A percentile compares a stretch with the other conserved stretches of the same genome.
Evolutionary conservation across 345 rosid genomes (phyloP).

Genomic region (Heritiera littoralis): DNA sequence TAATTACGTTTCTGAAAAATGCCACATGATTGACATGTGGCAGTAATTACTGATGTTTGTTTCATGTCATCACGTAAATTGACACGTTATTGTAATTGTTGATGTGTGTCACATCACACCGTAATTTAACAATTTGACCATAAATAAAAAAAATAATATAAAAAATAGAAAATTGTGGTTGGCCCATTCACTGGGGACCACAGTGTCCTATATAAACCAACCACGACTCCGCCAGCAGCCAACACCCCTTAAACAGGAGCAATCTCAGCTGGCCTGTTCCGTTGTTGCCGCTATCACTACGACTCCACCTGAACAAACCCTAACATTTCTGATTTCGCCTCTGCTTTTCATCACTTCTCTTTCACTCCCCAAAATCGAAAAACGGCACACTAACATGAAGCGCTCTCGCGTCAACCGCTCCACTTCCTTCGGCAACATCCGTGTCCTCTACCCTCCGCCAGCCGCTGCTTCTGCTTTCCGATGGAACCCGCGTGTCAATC

Average conservation of each 20-base stretch:
- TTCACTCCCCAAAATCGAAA: background rate
- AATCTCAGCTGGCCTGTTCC: background rate
- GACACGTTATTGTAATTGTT: too few relatives aligned
- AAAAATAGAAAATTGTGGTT: too few relatives aligned
- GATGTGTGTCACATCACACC: too few relatives aligned
- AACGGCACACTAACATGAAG: conserved; percentile 24
- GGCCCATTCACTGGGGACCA: background rate
- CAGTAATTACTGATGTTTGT: too few relatives aligned
- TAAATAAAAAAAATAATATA: too few relatives aligned
- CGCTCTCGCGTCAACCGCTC: conserved; percentile 34
- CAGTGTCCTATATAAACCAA: background rate
- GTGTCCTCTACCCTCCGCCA: conserved; percentile 17
- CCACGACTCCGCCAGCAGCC: background rate
- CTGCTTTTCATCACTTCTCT: background rate
- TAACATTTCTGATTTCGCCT: background rate
- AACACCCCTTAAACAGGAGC: background rate
- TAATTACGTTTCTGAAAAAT: too few relatives aligned
- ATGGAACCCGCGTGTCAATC: background rate
- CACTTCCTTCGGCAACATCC: conserved; percentile 21
- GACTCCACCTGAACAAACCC: background rate
- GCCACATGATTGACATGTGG: too few relatives aligned
- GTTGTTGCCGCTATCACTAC: background rate
- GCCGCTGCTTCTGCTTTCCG: background rate
- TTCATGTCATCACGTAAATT: too few relatives aligned
- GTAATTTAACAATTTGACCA: too few relatives aligned